phyloP scores from a whole-genome alignment of 768 basidiomycete genomes.

The Daedaleopsis sinensis region DNA sequence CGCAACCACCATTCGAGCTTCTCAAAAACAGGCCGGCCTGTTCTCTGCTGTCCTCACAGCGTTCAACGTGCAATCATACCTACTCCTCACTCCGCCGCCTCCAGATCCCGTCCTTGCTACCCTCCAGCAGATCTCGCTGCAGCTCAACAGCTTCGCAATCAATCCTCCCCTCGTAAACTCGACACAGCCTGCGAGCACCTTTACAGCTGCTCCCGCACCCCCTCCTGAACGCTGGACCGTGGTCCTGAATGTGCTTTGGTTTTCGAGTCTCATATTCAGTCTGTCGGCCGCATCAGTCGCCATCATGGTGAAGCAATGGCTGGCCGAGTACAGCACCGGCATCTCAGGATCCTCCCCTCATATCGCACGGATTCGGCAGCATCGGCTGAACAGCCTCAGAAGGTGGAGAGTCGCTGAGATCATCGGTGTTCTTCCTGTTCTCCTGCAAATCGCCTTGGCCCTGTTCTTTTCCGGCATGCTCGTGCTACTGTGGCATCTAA shows the following conservation, averaged over 20 bases:
- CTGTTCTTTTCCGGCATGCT: slow-evolving; percentile 27
- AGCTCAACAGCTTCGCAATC: neutral
- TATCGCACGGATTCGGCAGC: slow-evolving; percentile 22
- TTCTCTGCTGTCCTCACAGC: slow-evolving; percentile 27
- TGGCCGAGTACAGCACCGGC: slow-evolving; percentile 17
- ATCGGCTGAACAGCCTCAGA: slow-evolving; percentile 21
- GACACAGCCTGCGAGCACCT: neutral
- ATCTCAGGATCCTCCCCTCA: slow-evolving; percentile 22
- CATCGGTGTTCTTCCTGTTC: slow-evolving; percentile 15
- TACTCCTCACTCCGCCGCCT: slow-evolving; percentile 3
- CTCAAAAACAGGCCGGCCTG: slow-evolving; percentile 20
- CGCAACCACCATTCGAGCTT: neutral
- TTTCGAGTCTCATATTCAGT: slow-evolving; percentile 16
- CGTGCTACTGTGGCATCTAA: slow-evolving; percentile 19
- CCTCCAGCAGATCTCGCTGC: slow-evolving; percentile 7
- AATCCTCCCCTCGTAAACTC: neutral
- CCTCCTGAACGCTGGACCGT: neutral
- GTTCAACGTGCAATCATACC: slow-evolving; percentile 18
- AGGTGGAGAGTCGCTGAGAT: slow-evolving; percentile 22
- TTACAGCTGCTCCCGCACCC: neutral
- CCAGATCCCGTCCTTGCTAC: neutral
- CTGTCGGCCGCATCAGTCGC: slow-evolving; percentile 17
- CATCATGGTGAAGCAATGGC: slow-evolving; percentile 22
- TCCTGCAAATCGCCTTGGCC: slow-evolving; percentile 21
- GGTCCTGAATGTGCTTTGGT: slow-evolving; percentile 16